Percentiles rank a stretch among this genome's conserved stretches.
Conservation (phyloP, 768 basidiomycete genomes). For the Termitomyces sp. region DNA sequence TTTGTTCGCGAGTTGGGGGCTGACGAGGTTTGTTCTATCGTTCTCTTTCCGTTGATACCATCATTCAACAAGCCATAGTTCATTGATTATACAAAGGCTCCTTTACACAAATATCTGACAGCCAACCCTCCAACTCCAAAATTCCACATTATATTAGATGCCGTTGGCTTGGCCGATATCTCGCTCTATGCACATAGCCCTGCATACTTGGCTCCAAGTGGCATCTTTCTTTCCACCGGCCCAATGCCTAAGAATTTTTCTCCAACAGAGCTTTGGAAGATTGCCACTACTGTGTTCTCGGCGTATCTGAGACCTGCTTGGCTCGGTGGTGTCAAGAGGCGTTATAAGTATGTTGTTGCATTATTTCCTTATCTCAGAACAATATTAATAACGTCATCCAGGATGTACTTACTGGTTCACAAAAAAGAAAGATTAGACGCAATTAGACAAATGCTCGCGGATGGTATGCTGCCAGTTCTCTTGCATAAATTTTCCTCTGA, state of each 20-base stretch:
- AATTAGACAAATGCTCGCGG: constrained; percentile 32
- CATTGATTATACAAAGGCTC: constrained; percentile 56
- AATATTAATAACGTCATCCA: constrained; percentile 11
- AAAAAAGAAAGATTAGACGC: constrained; percentile 30
- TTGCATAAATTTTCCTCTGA: not conserved
- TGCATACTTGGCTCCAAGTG: constrained; percentile 52
- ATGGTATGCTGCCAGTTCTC: constrained; percentile 31
- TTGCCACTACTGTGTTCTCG: constrained; percentile 29
- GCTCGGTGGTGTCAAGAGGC: constrained; percentile 49
- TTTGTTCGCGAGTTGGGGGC: constrained; percentile 60
- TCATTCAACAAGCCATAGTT: constrained; percentile 29
- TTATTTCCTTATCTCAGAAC: not conserved
- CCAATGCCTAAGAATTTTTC: constrained; percentile 33
- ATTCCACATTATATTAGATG: constrained; percentile 59
- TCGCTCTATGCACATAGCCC: constrained; percentile 45
- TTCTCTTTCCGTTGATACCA: not conserved
- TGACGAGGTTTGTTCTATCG: constrained; percentile 45
- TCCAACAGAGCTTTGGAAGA: constrained; percentile 27
- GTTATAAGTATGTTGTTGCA: constrained; percentile 36
- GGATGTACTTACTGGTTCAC: constrained; percentile 29
- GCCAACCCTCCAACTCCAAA: constrained; percentile 42
- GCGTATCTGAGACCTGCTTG: constrained; percentile 36
- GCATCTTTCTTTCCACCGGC: constrained; percentile 51
- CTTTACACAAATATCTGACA: constrained; percentile 43
- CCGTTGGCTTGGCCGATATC: constrained; percentile 46